Base-by-base conservation (phyloP, 257 asterid genomes). In the Jasminum sambac region DNA sequence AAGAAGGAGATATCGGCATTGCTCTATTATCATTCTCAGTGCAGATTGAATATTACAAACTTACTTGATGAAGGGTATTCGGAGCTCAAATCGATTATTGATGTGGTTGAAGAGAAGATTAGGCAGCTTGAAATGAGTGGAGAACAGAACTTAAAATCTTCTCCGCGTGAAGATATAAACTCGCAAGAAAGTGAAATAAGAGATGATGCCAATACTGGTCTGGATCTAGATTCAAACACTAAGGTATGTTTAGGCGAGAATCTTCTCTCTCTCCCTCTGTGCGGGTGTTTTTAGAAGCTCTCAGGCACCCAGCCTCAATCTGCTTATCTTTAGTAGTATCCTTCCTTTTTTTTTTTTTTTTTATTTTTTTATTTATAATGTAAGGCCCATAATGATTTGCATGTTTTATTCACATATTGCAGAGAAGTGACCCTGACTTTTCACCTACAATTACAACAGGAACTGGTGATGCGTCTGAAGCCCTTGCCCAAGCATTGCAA, bases 401-500 rank as follows among this genome's bases (percentile, higher is more conserved):
- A 67, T 8, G 48, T 25, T 55, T 68, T 76, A 42, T 66, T 76
- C 74, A 37, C 78, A 65, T 72, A 74, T 68, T 83, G 68, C 82
- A 88, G 96, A 74, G 63, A 70, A 67, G 74, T 61, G 84, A 76
- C 63, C 82, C 82, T 48, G 71, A 78, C 64, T 46, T 71, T 70
- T 79, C 76, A 63, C 71, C 82, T 34, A 68, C 79, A 39, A 62
- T 67, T 76, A 76, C 72, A 62, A 63, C 70, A 52, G 85, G 75
- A 77, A 74, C 73, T 74, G 77, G 77, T 55, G 91, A 86, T 72
- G 67, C 81, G 64, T 89, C 93, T 19, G 87, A 84, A 63, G 88
- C 84, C 72, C 86, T 95, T 79, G 83, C 95, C 73, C 81, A 79
- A 87, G 99, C 96, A 16, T 79, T 91, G 88, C 92, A 91, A 16